Evolutionary conservation across 371 early-diverging fungal species (phyloP), one percentile per base, ranked within the genome.

Genomic region (Mortierella sp.): DNA sequence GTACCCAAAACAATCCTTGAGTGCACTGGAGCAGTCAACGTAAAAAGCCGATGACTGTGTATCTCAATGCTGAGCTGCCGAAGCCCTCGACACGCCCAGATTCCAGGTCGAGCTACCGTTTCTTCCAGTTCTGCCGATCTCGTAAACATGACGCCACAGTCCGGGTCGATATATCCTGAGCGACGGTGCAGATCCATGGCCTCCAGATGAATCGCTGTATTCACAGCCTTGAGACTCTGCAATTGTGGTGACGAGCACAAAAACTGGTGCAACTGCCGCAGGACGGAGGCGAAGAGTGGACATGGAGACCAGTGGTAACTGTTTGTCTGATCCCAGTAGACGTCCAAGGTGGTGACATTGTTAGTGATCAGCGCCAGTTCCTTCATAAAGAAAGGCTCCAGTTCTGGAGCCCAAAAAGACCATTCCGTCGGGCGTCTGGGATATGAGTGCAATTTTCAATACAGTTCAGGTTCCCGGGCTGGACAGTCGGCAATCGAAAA

Each of bases 111-210:
- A 54, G n/a, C 54, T 24, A n/a, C 54, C 54, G n/a, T 24, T n/a
- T 54, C 9, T n/a, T 54, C 54, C 24, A 54, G 54, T n/a, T 54
- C 54, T 54, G 54, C 54, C 54, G 21, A 54, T n/a, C 54, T 54
- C 54, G n/a, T 54, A n/a, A 54, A 54, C 54, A 54, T 54, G 54
- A 54, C 54, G n/a, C 54, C n/a, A 24, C n/a, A 24, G 9, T 54
- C 54, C n/a, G 54, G 54, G 6, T 54, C n/a, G 54, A 54, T n/a
- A 54, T 54, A 54, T 54, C 54, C 54, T 54, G 54, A 54, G 21
- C 54, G 54, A 54, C 54, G 54, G n/a, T 54, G 54, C 8, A 54
- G n/a, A n/a, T 54, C 54, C 54, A 54, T 54, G n/a, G 54, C 54
- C 8, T 54, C 54, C n/a, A 24, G 1, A 54, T n/a, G 54, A n/a